Percentiles rank a stretch among this genome's conserved stretches.
Conservation (phyloP, 2,329 filamentous ascomycete genomes). For the Calycina marina region DNA sequence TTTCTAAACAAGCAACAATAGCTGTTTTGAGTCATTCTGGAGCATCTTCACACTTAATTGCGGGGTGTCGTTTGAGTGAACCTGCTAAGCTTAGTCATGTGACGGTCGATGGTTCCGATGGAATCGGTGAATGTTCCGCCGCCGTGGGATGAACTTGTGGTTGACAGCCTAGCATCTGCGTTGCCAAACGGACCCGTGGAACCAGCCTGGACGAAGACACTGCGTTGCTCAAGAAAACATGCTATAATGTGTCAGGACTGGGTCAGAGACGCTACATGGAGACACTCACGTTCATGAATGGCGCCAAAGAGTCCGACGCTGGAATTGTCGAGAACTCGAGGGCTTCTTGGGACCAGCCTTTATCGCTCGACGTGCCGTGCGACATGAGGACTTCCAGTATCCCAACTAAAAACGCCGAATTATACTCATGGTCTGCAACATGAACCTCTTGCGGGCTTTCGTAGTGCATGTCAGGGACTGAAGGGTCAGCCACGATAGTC, state of each 20-base stretch:
- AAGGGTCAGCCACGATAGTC: conserved; percentile 2
- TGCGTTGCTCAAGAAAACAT: too few species aligned
- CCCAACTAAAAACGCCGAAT: conserved; percentile 5
- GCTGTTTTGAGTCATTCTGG: too few species aligned
- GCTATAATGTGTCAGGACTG: conserved; percentile 5
- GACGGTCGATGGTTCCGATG: too few species aligned
- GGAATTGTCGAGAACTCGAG: conserved; percentile 8
- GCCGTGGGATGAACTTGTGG: too few species aligned
- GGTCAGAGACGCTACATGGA: neutral
- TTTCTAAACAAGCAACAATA: too few species aligned
- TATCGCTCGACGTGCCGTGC: conserved; percentile 3
- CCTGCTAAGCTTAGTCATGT: too few species aligned
- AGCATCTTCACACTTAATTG: too few species aligned
- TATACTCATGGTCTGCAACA: conserved; percentile 2
- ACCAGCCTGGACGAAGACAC: too few species aligned
- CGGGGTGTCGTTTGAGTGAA: too few species aligned
- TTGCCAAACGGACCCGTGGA: too few species aligned
- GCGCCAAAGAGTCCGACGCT: conserved; percentile 5
- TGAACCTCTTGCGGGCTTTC: conserved; percentile 4
- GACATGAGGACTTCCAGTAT: conserved; percentile 12
- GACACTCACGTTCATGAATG: conserved; percentile 8
- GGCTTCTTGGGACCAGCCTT: conserved; percentile 8
- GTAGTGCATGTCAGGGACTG: conserved; percentile 8
- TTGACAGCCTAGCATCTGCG: too few species aligned
- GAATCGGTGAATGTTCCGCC: too few species aligned